phyloP scores from a whole-genome alignment of 176 grass and related monocot genomes.

The Triticum dicoccoides region DNA sequence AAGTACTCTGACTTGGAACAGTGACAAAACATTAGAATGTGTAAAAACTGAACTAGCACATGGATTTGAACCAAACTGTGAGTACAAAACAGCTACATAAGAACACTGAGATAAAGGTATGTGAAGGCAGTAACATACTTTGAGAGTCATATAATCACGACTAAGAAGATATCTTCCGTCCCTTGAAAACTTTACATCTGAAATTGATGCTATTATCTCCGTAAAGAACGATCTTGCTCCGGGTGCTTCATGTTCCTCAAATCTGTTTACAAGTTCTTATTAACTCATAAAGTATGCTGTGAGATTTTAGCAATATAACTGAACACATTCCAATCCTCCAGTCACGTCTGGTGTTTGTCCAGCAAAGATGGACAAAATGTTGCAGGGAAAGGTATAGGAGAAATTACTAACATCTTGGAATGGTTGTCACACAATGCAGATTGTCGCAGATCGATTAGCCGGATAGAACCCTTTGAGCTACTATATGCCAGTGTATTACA shows the following conservation, averaged over 20 bases:
- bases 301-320: conserved; percentile 7
- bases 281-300: conserved; percentile 29
- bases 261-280: conserved; percentile 46
- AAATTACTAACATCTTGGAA: conserved; percentile 83
- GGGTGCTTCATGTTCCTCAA: conserved; percentile 82
- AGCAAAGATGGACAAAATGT: conserved; percentile 27
- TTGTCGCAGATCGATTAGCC: conserved; percentile 94
- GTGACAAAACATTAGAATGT: neutral
- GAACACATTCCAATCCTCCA: neutral
- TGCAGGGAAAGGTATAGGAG: conserved; percentile 12
- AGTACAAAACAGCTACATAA: neutral
- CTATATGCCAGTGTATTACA: conserved; percentile 97
- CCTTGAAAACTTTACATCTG: conserved; percentile 84
- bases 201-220: conserved; percentile 92
- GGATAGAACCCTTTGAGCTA: conserved; percentile 98
- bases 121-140: conserved; percentile 41
- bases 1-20: neutral
- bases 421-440: conserved; percentile 96
- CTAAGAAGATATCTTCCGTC: conserved; percentile 85
- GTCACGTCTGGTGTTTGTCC: neutral
- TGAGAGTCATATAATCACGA: conserved; percentile 98
- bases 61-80: neutral
- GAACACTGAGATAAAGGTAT: neutral
- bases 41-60: neutral
- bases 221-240: conserved; percentile 91